Conservation (phyloP, 164 flowering plant species). For the Dillenia turbinata region DNA sequence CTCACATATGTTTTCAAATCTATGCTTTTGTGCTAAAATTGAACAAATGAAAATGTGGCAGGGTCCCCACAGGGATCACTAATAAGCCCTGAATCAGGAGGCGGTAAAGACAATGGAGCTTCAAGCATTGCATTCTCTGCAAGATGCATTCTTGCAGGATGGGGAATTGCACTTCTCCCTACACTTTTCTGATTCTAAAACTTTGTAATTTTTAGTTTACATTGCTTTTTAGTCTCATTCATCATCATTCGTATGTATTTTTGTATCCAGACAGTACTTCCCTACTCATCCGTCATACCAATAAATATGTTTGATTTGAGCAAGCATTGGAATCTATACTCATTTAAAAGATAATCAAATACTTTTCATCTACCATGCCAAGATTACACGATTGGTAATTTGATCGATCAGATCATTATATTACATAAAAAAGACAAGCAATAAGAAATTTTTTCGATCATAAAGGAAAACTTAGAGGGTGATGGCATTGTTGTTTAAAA, state of each 20-base stretch:
- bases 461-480: constrained; percentile 18
- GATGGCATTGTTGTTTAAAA: constrained; percentile 14
- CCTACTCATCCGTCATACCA: no score
- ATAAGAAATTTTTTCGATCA: background rate
- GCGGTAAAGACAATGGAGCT: background rate
- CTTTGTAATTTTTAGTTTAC: no score
- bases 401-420: no score
- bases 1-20: background rate
- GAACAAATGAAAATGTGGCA: background rate
- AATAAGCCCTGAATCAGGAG: background rate
- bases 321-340: background rate
- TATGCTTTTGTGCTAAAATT: background rate
- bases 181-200: background rate
- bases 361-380: background rate
- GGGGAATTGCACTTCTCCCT: constrained; percentile 1
- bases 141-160: constrained; percentile 1
- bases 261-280: no score
- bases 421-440: no score
- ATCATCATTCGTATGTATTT: no score
- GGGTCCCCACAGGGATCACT: background rate
- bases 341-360: background rate
- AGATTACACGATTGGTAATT: no score
- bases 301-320: background rate
- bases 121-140: constrained; percentile 8
- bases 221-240: no score